Evolutionary conservation across 345 rosid genomes (phyloP).

Genomic region (Gossypium raimondii): DNA sequence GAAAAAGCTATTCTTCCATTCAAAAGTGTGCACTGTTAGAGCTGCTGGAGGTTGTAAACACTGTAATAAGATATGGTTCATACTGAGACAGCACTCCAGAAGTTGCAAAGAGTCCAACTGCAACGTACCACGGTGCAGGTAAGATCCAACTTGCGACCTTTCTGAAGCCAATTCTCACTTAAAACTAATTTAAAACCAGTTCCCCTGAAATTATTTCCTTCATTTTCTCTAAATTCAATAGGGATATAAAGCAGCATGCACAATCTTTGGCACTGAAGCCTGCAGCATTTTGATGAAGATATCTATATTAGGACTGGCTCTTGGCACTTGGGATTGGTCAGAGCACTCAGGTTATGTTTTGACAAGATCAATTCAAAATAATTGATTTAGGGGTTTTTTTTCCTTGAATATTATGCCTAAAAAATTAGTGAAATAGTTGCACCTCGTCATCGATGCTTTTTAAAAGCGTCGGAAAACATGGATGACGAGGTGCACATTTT

Average conservation of each 20-base stretch:
- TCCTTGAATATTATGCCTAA: no score
- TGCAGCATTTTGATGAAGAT: constrained; percentile 10
- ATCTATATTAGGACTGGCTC: no score
- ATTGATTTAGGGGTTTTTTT: no score
- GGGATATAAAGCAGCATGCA: constrained; percentile 23
- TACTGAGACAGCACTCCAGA: constrained; percentile 27
- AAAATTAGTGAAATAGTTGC: no score
- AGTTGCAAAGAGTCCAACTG: constrained; percentile 35
- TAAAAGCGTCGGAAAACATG: no score
- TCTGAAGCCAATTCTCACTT: background rate
- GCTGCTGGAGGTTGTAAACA: constrained; percentile 21
- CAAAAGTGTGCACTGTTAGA: constrained; percentile 25
- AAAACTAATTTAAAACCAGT: background rate
- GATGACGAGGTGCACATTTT: no score
- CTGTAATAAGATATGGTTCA: constrained; percentile 29
- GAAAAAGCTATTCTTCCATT: constrained; percentile 36
- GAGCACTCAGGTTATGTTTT: no score
- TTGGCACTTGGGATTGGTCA: no score
- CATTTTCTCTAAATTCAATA: background rate
- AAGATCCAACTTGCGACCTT: background rate
- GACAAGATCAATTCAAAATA: no score
- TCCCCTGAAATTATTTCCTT: background rate
- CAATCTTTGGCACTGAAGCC: background rate
- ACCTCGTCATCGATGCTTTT: no score
- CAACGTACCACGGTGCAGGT: constrained; percentile 46